phyloP scores from a whole-genome alignment of 2,329 filamentous ascomycete genomes.

The Neopestalotiopsis sp. region DNA sequence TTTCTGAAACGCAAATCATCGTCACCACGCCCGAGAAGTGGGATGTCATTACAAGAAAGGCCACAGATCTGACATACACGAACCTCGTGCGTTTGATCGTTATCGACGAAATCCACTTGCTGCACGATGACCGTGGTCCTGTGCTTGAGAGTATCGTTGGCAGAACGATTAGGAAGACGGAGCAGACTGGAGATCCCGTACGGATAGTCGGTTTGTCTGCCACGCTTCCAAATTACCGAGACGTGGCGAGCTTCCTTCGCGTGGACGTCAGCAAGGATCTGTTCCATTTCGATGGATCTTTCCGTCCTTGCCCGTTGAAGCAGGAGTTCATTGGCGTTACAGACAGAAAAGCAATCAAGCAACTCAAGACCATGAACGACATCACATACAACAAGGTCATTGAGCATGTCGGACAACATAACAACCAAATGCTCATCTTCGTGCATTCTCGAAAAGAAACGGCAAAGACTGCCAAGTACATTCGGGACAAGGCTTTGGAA shows the following conservation, averaged over 20 bases:
- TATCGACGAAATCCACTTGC: constrained; percentile 96
- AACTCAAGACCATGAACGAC: constrained; percentile 99
- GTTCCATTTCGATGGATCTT: constrained; percentile 96
- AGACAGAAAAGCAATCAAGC: constrained; percentile 98
- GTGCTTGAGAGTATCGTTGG: constrained; percentile 97
- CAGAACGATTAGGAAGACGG: constrained; percentile 88
- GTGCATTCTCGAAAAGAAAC: constrained; percentile 99
- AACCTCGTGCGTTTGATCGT: constrained; percentile 95
- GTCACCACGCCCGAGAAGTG: constrained; percentile 99
- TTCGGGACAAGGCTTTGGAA: constrained; percentile 96
- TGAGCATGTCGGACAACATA: constrained; percentile 90
- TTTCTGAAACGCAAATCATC: constrained; percentile 96
- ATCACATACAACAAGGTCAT: constrained; percentile 97
- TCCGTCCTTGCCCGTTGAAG: constrained; percentile 88
- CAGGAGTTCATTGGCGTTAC: constrained; percentile 98
- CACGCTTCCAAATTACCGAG: constrained; percentile 93
- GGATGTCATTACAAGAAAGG: constrained; percentile 98
- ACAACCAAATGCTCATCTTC: constrained; percentile 98
- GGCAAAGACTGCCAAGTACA: constrained; percentile 94
- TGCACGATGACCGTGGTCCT: constrained; percentile 96
- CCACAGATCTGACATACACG: constrained; percentile 94
- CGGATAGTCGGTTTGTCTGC: constrained; percentile 92
- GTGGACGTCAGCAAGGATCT: constrained; percentile 85
- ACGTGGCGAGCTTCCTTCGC: constrained; percentile 93
- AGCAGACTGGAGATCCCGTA: constrained; percentile 93